Evolutionary conservation across 2,329 filamentous ascomycete genomes (phyloP).

Genomic region (Ophiostoma angusticollis): DNA sequence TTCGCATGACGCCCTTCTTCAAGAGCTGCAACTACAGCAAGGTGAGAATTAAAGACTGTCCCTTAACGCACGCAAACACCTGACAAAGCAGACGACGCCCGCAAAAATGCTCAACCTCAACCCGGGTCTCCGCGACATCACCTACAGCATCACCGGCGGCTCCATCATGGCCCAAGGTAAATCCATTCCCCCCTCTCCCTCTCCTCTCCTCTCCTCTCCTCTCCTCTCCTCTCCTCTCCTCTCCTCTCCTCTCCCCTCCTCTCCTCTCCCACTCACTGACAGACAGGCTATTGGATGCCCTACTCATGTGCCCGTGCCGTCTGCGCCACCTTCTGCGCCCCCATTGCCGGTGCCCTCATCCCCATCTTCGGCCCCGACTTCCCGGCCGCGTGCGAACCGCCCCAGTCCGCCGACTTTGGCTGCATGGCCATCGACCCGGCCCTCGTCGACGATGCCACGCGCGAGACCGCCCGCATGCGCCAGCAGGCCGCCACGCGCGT

Average conservation of each 20-base stretch:
- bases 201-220: background rate
- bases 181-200: slow-evolving; percentile 8
- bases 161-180: slow-evolving; percentile 79
- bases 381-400: slow-evolving; percentile 54
- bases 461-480: slow-evolving; percentile 31
- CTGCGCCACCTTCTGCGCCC: slow-evolving; percentile 78
- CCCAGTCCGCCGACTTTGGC: slow-evolving; percentile 49
- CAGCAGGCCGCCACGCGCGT: slow-evolving; percentile 17
- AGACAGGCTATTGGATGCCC: slow-evolving; percentile 88
- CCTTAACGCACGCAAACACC: background rate
- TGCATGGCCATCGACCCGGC: slow-evolving; percentile 51
- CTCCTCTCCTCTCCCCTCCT: background rate
- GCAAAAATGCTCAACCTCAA: slow-evolving; percentile 72
- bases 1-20: slow-evolving; percentile 90
- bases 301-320: slow-evolving; percentile 75
- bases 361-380: slow-evolving; percentile 84
- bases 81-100: slow-evolving; percentile 57
- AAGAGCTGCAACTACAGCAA: slow-evolving; percentile 82
- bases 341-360: slow-evolving; percentile 73
- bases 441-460: slow-evolving; percentile 40
- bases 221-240: background rate
- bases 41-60: slow-evolving; percentile 36
- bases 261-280: background rate
- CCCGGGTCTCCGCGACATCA: slow-evolving; percentile 73
- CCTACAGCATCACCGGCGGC: slow-evolving; percentile 88